Percentiles rank a stretch among this genome's conserved stretches.
Evolutionary conservation across 805 yeast species (phyloP).

Genomic region (Kodamaea leandrae): DNA sequence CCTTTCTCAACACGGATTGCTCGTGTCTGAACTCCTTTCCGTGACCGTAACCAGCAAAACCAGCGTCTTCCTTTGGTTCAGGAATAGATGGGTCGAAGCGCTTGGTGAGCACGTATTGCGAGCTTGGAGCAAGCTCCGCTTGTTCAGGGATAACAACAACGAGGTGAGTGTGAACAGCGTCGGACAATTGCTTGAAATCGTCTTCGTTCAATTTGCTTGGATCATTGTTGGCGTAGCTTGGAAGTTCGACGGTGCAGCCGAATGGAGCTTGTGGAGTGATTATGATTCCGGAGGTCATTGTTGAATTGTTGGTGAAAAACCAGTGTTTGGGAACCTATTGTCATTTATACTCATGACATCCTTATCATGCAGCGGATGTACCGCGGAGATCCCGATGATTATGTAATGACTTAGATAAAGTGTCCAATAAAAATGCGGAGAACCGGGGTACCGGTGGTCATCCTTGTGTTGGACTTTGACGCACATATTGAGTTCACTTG

Average conservation of each 20-base stretch:
- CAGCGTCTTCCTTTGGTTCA: slow-evolving; percentile 32
- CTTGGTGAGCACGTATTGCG: slow-evolving; percentile 74
- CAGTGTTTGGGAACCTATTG: background rate
- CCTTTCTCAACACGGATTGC: slow-evolving; percentile 68
- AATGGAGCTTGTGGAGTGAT: slow-evolving; percentile 54
- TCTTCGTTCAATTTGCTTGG: slow-evolving; percentile 64
- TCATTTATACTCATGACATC: background rate
- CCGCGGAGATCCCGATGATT: slow-evolving; percentile 6
- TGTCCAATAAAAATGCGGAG: background rate
- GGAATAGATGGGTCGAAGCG: slow-evolving; percentile 71
- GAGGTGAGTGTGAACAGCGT: slow-evolving; percentile 64
- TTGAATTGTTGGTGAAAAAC: background rate
- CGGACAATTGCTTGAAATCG: slow-evolving; percentile 60
- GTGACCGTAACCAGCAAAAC: slow-evolving; percentile 70
- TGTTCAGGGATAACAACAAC: slow-evolving; percentile 76
- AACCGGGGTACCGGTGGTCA: slow-evolving; percentile 1
- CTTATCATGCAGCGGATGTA: slow-evolving; percentile 2
- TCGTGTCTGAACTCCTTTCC: slow-evolving; percentile 62
- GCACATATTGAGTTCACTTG: too few species aligned
- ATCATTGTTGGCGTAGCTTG: slow-evolving; percentile 63
- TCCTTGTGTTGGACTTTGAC: too few species aligned
- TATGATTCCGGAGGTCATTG: slow-evolving; percentile 8
- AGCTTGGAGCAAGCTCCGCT: slow-evolving; percentile 62
- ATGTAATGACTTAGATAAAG: too few species aligned
- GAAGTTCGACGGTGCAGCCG: slow-evolving; percentile 69